phyloP scores from a whole-genome alignment of 176 grass and related monocot species.

The Puya raimondii region DNA sequence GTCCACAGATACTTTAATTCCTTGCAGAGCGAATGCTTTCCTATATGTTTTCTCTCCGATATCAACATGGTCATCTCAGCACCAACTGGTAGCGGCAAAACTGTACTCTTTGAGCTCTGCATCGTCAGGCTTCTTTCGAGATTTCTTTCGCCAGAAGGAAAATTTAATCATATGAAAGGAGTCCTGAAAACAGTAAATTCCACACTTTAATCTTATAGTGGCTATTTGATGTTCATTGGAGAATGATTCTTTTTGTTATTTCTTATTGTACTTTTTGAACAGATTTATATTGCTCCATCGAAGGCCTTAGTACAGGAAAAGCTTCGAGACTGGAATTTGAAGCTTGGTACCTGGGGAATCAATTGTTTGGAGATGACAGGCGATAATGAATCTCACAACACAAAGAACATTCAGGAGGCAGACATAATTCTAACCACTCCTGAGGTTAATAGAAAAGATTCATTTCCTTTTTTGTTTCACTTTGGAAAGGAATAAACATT shows the following conservation, averaged over 20 bases:
- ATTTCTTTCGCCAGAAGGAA: conserved; percentile 66
- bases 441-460: conserved; percentile 40
- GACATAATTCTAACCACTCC: conserved; percentile 90
- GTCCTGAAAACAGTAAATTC: conserved; percentile 80
- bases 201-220: conserved; percentile 8
- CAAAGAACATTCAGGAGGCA: conserved; percentile 62
- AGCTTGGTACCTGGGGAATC: conserved; percentile 55
- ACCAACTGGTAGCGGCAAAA: conserved; percentile 92
- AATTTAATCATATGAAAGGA: conserved; percentile 62
- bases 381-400: conserved; percentile 61
- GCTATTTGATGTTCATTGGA: neutral
- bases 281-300: conserved; percentile 93
- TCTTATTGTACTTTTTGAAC: conserved; percentile 20
- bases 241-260: neutral
- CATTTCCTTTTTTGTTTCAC: conserved; percentile 14
- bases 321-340: conserved; percentile 70
- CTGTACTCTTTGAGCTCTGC: conserved; percentile 88
- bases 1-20: conserved; percentile 87
- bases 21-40: conserved; percentile 86
- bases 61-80: conserved; percentile 95
- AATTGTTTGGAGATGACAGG: conserved; percentile 94
- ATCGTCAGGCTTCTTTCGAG: conserved; percentile 77
- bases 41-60: conserved; percentile 64
- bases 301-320: conserved; percentile 94
- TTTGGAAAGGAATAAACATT: neutral